phyloP scores from a whole-genome alignment of 2,329 filamentous ascomycete genomes.

The Delphinella strobiligena region DNA sequence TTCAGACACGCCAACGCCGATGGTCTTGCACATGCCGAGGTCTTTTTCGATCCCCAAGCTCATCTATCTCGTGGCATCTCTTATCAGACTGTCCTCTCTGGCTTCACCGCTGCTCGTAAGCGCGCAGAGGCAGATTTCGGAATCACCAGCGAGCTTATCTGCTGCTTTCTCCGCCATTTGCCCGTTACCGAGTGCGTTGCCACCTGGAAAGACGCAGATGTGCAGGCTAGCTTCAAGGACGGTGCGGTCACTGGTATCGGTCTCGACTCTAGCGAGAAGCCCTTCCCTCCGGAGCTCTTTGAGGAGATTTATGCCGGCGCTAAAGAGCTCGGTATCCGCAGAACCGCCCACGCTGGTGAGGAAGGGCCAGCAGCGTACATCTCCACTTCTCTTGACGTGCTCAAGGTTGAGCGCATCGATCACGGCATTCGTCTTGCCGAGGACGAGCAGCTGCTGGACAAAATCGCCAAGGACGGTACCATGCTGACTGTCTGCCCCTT shows the following conservation, averaged over 20 bases:
- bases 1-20: slow-evolving; percentile 52
- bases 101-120: slow-evolving; percentile 48
- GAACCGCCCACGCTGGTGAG: slow-evolving; percentile 68
- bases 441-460: slow-evolving; percentile 45
- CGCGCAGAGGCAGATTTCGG: slow-evolving; percentile 52
- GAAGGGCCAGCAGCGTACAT: slow-evolving; percentile 61
- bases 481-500: slow-evolving; percentile 62
- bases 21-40: slow-evolving; percentile 59
- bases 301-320: slow-evolving; percentile 48
- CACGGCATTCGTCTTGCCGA: slow-evolving; percentile 58
- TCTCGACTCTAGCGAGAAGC: slow-evolving; percentile 48
- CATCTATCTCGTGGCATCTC: slow-evolving; percentile 52
- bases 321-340: slow-evolving; percentile 38
- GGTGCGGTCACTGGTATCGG: slow-evolving; percentile 52
- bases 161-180: slow-evolving; percentile 62
- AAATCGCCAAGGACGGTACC: slow-evolving; percentile 44
- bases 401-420: slow-evolving; percentile 57
- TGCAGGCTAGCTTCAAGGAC: slow-evolving; percentile 32
- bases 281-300: slow-evolving; percentile 42
- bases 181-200: slow-evolving; percentile 45
- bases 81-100: slow-evolving; percentile 51
- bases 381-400: slow-evolving; percentile 46
- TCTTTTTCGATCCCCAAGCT: slow-evolving; percentile 73
- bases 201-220: slow-evolving; percentile 31
- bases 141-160: slow-evolving; percentile 53